A percentile compares a stretch with the other conserved stretches of the same genome.
Conservation (phyloP, 2,329 filamentous ascomycete species). For the Fusarium duplospermum region DNA sequence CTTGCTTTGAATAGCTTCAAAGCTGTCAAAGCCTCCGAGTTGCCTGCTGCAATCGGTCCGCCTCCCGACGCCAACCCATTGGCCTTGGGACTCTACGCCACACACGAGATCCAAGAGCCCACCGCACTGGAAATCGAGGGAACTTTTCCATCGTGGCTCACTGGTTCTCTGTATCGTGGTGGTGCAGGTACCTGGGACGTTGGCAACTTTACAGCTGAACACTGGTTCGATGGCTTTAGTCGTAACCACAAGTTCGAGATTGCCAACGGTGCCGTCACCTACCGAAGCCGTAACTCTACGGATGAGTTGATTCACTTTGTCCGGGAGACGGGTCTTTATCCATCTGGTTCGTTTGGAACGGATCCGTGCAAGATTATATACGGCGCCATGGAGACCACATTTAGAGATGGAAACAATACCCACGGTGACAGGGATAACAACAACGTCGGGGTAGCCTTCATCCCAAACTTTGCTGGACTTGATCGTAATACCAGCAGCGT, state of each 20-base stretch:
- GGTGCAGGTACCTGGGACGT: conserved; percentile 24
- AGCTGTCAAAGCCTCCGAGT: neutral
- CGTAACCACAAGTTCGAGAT: conserved; percentile 26
- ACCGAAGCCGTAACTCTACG: conserved; percentile 20
- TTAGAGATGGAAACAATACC: conserved; percentile 10
- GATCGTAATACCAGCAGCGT: neutral
- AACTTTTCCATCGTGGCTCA: conserved; percentile 22
- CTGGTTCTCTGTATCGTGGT: conserved; percentile 23
- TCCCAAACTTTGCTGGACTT: conserved; percentile 11
- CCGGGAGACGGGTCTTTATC: conserved; percentile 16
- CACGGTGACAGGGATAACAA: neutral
- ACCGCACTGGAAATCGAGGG: conserved; percentile 9
- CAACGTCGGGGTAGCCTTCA: conserved; percentile 7
- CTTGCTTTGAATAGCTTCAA: neutral
- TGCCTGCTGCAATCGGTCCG: neutral
- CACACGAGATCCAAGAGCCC: conserved; percentile 14
- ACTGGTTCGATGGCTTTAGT: conserved; percentile 26
- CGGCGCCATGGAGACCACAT: conserved; percentile 20
- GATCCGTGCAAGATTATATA: conserved; percentile 26
- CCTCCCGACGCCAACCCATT: conserved; percentile 5
- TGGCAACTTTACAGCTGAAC: conserved; percentile 25
- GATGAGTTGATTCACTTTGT: conserved; percentile 25
- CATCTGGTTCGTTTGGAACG: neutral
- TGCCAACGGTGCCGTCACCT: conserved; percentile 16
- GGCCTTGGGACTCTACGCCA: conserved; percentile 23